Evolutionary conservation across 2,329 filamentous ascomycete genomes (phyloP).

Genomic region (Nemania sp.): DNA sequence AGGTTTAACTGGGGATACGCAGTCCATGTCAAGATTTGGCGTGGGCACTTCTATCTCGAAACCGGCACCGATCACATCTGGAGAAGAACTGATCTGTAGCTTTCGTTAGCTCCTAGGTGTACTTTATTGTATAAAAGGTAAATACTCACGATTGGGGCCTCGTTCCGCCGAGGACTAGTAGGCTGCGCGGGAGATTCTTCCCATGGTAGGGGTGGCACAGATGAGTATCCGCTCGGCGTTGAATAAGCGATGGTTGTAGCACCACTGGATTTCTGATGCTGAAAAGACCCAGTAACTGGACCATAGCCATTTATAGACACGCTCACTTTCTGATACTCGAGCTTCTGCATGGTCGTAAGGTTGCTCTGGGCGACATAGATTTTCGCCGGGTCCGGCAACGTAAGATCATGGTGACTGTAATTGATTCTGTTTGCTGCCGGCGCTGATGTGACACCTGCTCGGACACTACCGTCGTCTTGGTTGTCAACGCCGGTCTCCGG

Average conservation of each 20-base stretch:
- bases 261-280: slow-evolving; percentile 39
- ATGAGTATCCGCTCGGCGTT: slow-evolving; percentile 41
- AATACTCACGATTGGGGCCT: background rate
- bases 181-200: slow-evolving; percentile 29
- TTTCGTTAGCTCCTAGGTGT: slow-evolving; percentile 17
- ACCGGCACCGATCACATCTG: slow-evolving; percentile 33
- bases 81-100: slow-evolving; percentile 38
- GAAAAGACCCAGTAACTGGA: slow-evolving; percentile 25
- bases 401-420: slow-evolving; percentile 31
- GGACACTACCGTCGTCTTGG: slow-evolving; percentile 9
- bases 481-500: slow-evolving; percentile 11
- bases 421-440: slow-evolving; percentile 27
- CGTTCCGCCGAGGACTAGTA: slow-evolving; percentile 20
- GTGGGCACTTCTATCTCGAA: slow-evolving; percentile 16
- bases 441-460: slow-evolving; percentile 13
- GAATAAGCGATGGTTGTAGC: slow-evolving; percentile 40
- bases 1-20: slow-evolving; percentile 2
- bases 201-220: slow-evolving; percentile 38
- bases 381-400: slow-evolving; percentile 26
- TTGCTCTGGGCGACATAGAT: slow-evolving; percentile 42
- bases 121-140: background rate
- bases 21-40: slow-evolving; percentile 6
- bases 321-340: slow-evolving; percentile 39
- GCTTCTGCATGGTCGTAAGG: slow-evolving; percentile 42
- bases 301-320: slow-evolving; percentile 29